These are phyloP conservation scores for Circinella minor DNA, from an alignment of 371 early-diverging fungal genomes.

Conservation along the genomic window DNA sequence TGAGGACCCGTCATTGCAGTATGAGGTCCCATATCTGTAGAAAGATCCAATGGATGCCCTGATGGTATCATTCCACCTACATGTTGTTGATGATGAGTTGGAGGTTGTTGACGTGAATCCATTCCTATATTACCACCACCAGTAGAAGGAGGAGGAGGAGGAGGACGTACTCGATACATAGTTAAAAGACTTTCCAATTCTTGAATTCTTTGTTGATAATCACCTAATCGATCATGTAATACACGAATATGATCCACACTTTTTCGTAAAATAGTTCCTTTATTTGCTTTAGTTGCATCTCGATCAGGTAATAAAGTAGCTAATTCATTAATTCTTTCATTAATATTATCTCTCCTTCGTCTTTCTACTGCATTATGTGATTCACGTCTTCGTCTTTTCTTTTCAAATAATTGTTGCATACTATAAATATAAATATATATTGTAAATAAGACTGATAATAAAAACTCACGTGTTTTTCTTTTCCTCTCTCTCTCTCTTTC, in stretches of 20 bases:
- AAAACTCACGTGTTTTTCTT: conserved; percentile 4
- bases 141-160: too few species aligned
- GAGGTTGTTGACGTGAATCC: conserved; percentile 14
- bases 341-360: conserved; percentile 93
- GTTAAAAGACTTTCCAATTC: conserved; percentile 64
- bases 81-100: conserved; percentile 22
- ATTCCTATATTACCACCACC: conserved; percentile 12
- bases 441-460: background rate
- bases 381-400: conserved; percentile 44
- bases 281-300: conserved; percentile 71
- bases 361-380: conserved; percentile 76
- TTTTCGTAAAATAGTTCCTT: conserved; percentile 82
- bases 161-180: conserved; percentile 33
- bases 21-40: conserved; percentile 23
- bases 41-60: conserved; percentile 34
- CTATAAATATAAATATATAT: conserved; percentile 17
- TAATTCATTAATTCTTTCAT: conserved; percentile 81
- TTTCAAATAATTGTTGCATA: conserved; percentile 50
- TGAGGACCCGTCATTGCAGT: conserved; percentile 13
- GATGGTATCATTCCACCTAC: conserved; percentile 29
- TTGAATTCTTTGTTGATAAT: conserved; percentile 65
- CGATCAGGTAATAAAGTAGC: conserved; percentile 54
- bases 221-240: conserved; percentile 60
- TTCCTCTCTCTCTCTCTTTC: background rate
- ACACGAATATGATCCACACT: conserved; percentile 88